Evolutionary conservation across 331 rosid species (phyloP).

Genomic region (Pyrus hybrid): DNA sequence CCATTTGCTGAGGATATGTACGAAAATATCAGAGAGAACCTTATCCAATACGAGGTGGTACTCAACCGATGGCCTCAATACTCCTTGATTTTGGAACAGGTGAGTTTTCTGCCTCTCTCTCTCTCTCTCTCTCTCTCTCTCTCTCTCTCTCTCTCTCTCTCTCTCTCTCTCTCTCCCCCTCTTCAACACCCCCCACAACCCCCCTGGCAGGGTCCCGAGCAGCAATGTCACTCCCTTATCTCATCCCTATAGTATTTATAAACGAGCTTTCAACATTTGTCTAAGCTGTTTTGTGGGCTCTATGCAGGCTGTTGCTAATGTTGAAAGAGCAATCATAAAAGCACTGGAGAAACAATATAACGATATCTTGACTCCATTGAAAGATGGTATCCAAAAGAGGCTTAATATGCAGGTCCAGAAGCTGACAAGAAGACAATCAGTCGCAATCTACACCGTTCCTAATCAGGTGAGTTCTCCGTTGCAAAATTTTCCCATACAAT

Average conservation of each 20-base stretch:
- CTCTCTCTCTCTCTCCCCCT: too few relatives aligned
- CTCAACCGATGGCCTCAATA: conserved; percentile 97
- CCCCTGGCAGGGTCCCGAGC: too few relatives aligned
- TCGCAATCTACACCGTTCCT: conserved; percentile 59
- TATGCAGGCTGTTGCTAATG: conserved; percentile 66
- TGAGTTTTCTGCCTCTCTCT: too few relatives aligned
- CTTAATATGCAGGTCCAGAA: conserved; percentile 94
- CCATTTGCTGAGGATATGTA: conserved; percentile 94
- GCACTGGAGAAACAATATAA: conserved; percentile 87
- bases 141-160: too few relatives aligned
- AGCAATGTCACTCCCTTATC: too few relatives aligned
- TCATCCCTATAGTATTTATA: not conserved
- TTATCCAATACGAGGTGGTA: conserved; percentile 70
- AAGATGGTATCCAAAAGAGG: conserved; percentile 87
- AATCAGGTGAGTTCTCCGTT: conserved; percentile 53
- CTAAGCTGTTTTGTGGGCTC: not conserved
- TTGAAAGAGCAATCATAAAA: conserved; percentile 84
- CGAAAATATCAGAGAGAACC: conserved; percentile 66
- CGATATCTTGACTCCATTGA: conserved; percentile 84
- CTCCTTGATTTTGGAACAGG: conserved; percentile 80
- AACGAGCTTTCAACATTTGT: not conserved
- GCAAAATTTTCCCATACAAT: not conserved
- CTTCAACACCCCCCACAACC: too few relatives aligned
- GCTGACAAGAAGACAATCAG: conserved; percentile 92
- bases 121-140: too few relatives aligned